Evolutionary conservation across 176 grass and related monocot genomes (phyloP), one percentile per base, ranked within the genome.

Genomic region (Zea luxurians): DNA sequence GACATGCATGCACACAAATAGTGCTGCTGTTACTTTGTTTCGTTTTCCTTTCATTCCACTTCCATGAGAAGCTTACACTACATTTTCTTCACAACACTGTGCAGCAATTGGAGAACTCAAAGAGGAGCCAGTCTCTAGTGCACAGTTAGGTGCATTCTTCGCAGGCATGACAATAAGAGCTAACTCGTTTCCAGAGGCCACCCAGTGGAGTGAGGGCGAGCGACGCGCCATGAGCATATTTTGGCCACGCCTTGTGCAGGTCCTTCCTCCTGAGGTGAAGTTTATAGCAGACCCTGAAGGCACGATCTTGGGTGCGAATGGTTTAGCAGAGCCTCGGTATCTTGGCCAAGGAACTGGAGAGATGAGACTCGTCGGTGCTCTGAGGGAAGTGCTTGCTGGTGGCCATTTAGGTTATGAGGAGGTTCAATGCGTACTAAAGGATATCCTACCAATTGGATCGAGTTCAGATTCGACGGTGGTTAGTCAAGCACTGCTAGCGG

Each of bases 221-320:
- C 82, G 85, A 12, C 78, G 67, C 21, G 96, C 96, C 78, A 94
- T 98, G 92, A 78, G 47, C 59, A 66, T 90, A 69, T 90, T 74
- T 70, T 98, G 92, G 96, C 83, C 92, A 73, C 87, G 76, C 50
- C 75, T 94, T 74, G 71, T 82, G 13, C 85, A 95, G 40, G 88
- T 86, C 76, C 96, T 98, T 77, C 87, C 92, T 67, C 83, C 70
- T 8, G 96, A 98, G 57, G 82, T 98, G 65, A 88, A 94, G 82
- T 98, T 98, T 84, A 88, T 98, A 86, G 96, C 96, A 27, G 96
- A 98, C 69, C 96, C 96, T 40, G 96, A 98, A 62, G 96, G 92
- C 40, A 90, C 96, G 36, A 94, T 98, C 61, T 90, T 95, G 96
- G 92, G 83, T 71, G 70, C 84, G 77, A 90, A 84, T 72, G 81